phyloP scores from a whole-genome alignment of 768 basidiomycete genomes.

The Auricularia sp. region DNA sequence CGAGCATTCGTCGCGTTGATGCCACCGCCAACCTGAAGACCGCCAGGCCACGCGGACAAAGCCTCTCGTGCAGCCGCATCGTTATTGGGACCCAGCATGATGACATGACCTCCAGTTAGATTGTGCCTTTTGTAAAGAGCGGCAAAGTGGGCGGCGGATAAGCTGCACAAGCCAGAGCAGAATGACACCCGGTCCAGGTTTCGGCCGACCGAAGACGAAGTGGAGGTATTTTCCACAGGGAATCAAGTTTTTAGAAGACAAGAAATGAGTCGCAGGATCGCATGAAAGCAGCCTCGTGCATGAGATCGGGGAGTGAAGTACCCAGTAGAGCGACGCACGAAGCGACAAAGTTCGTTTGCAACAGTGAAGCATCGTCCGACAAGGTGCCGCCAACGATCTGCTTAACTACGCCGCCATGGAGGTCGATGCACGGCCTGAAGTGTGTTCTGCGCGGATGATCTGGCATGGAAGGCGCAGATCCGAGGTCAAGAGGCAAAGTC shows the following conservation, averaged over 20 bases:
- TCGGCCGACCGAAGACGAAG: too few relatives aligned
- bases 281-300: background rate
- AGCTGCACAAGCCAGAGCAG: constrained; percentile 31
- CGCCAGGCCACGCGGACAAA: constrained; percentile 77
- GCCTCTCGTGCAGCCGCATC: constrained; percentile 83
- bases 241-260: background rate
- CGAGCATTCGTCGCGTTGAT: constrained; percentile 72
- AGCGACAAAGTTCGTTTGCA: constrained; percentile 87
- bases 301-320: background rate
- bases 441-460: background rate
- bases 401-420: constrained; percentile 92
- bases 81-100: constrained; percentile 82
- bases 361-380: constrained; percentile 41
- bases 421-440: constrained; percentile 93
- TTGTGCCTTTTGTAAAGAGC: constrained; percentile 58
- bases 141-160: constrained; percentile 72
- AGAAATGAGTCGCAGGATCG: background rate
- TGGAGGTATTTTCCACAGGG: too few relatives aligned
- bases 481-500: too few relatives aligned
- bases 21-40: constrained; percentile 88
- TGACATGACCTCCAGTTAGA: constrained; percentile 85
- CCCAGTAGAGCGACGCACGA: constrained; percentile 38
- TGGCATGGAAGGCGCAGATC: too few relatives aligned
- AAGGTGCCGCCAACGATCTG: constrained; percentile 96
- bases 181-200: too few relatives aligned